Base-by-base conservation (phyloP, 306 rosid species). In the Quercus robur region DNA sequence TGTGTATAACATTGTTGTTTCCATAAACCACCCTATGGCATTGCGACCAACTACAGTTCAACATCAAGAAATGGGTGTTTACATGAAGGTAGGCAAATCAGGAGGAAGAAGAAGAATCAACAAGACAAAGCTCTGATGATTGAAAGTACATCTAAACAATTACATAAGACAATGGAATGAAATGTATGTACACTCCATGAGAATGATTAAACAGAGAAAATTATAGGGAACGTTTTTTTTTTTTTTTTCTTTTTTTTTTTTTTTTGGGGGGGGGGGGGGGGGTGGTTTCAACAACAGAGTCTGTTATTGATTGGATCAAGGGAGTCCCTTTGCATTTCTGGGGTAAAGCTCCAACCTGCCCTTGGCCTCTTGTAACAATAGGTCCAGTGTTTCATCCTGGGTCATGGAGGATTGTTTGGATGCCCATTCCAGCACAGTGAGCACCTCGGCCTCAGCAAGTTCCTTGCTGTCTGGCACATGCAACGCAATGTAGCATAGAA, bases 391-490 rank as follows among this genome's bases (percentile, higher is more conserved):
- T 70, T 90, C 91, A 56, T 90, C 89, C 33, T 90, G 94, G 2
- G 87, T 77, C 85, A 88, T 73, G 77, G 55, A 79, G 26, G 98
- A 81, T 75, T 95, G 99, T 85, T 95, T 95, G 58, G 93, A 88
- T 4, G 98, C 96, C 97, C 98, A 91, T 79, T 91, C 97, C 14
- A 95, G 92, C 78, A 90, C 97, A 2, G 90, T 79, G 3, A 95
- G 91, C 56, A 86, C 94, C 92, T 89, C 88, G 4, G 88, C 97
- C 63, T 81, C 66, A 5, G 98, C 99, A 56, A 95, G 97, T 72
- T 89, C 93, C 71, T 95, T 93, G 4, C 92, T 95, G 78, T 95
- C 98, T 2, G 98, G 99, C 52, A 95, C 97, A 75, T 93, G 96
- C 77, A 91, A 69, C 15, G 98, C 93, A 76, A 95, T 91, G 86